Base-by-base conservation (phyloP, 2,329 filamentous ascomycete species). In the Cercospora sojina region DNA sequence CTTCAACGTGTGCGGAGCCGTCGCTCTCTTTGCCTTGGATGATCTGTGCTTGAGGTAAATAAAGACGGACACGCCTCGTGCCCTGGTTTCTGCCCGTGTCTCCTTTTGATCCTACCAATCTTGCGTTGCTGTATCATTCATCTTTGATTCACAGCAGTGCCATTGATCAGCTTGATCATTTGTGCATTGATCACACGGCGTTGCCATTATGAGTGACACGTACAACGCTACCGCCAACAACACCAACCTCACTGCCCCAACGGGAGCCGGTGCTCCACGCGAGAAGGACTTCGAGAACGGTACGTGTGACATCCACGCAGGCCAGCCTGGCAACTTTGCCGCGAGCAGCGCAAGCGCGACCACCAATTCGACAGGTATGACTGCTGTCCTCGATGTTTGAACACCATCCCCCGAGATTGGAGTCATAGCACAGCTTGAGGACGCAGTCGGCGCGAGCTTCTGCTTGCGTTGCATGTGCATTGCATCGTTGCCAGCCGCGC, bases 251-350 rank as follows among this genome's bases (percentile, higher is more conserved):
- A 71, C 72, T 20, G 60, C 73, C 7, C 71, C 70, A 12, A 62
- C 25, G 25, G 43, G 59, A 13, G 23, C n/a, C 29, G 56, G 71
- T 64, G 71, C 64, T 7, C 75, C 79, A 4, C 67, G 81, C 20
- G 81, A 83, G 74, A 83, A 83, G 74, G 81, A 83, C 72, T 83
- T 80, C 69, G 79, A 69, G 59, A 73, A 73, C 58, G 71, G 74
- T 74, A 69, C 61, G 67, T 64, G 38, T 16, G 10, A 57, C 35
- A 57, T 9, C 32, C 60, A 55, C 43, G 29, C 59, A 55, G 47
- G 59, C 18, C 29, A 41, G 43, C 31, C 59, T 3, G 59, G 43
- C 18, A 27, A 29, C 20, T 25, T n/a, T 12, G 47, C 35, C 35
- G n/a, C 35, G 16, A 41, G 59, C 49, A 10, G 29, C 10, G 35